Evolutionary conservation across 441 rosid genomes (phyloP).

Genomic region (Metrosideros polymorpha): DNA sequence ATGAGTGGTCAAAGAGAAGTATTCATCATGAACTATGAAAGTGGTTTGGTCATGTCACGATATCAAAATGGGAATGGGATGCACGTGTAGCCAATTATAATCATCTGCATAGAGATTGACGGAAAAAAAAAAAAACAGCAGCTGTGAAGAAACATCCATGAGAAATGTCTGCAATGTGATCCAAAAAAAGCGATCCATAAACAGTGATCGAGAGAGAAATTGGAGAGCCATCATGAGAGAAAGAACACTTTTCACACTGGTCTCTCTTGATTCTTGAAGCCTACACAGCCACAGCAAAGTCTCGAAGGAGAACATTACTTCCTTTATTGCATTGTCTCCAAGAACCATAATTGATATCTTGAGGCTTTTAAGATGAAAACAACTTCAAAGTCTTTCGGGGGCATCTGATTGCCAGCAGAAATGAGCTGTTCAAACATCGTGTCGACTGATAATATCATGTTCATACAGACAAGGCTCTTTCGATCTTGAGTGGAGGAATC

Average conservation of each 20-base stretch:
- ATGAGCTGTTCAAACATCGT: slow-evolving; percentile 19
- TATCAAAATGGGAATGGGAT: slow-evolving; percentile 1
- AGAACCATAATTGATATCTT: slow-evolving; percentile 42
- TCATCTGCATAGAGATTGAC: slow-evolving; percentile 4
- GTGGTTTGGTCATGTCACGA: background rate
- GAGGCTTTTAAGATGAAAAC: slow-evolving; percentile 38
- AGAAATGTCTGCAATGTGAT: slow-evolving; percentile 1
- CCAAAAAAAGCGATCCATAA: slow-evolving; percentile 1
- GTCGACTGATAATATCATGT: slow-evolving; percentile 12
- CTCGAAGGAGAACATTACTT: slow-evolving; percentile 1
- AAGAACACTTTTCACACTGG: slow-evolving; percentile 2
- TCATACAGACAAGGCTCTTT: slow-evolving; percentile 15
- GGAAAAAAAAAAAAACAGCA: background rate
- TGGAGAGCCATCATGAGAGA: background rate
- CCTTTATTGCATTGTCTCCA: slow-evolving; percentile 75
- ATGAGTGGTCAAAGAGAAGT: background rate
- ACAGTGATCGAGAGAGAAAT: background rate
- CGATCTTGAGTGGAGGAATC: slow-evolving; percentile 35
- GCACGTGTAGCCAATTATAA: slow-evolving; percentile 28
- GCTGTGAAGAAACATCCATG: slow-evolving; percentile 19
- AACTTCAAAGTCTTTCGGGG: background rate
- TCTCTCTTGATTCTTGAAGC: background rate
- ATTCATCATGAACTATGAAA: background rate
- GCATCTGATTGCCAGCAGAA: slow-evolving; percentile 17
- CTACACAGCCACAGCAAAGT: background rate